Conservation (phyloP, 176 grass and related monocot genomes). For the Panicum miliaceum region DNA sequence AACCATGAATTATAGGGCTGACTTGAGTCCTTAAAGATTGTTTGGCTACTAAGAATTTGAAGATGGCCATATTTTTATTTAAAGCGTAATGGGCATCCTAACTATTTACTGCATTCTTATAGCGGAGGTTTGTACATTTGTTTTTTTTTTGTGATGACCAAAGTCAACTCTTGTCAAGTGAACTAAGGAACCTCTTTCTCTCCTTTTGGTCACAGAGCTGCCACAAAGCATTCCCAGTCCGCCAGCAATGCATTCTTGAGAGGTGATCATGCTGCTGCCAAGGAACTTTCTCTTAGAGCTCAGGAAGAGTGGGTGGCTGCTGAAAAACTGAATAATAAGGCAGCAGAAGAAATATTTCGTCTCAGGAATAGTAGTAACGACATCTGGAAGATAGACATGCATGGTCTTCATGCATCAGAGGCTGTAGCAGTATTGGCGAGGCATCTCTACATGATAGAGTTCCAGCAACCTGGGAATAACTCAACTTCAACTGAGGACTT, state of each 20-base stretch:
- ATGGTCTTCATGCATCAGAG: slow-evolving; percentile 91
- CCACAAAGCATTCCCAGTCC: slow-evolving; percentile 75
- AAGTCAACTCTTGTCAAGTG: not conserved
- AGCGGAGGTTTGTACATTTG: not conserved
- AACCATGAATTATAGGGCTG: slow-evolving; percentile 25
- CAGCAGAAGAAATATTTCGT: slow-evolving; percentile 75
- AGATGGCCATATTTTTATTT: not conserved
- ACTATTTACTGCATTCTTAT: not conserved
- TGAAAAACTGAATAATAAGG: slow-evolving; percentile 74
- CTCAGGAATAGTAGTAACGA: slow-evolving; percentile 72
- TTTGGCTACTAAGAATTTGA: not conserved
- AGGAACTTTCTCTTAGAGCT: slow-evolving; percentile 61
- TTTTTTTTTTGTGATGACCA: not conserved
- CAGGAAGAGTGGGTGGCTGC: slow-evolving; percentile 62
- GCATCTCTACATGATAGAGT: slow-evolving; percentile 68
- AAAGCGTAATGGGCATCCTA: not conserved
- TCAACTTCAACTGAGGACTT: slow-evolving; percentile 42
- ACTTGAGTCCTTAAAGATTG: slow-evolving; percentile 1
- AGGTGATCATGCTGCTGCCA: slow-evolving; percentile 75
- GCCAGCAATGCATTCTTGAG: slow-evolving; percentile 80
- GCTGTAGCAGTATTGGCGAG: slow-evolving; percentile 62
- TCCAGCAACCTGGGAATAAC: slow-evolving; percentile 37
- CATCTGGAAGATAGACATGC: slow-evolving; percentile 77
- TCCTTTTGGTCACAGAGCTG: slow-evolving; percentile 61
- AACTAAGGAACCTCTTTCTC: slow-evolving; percentile 9